Base-by-base conservation (phyloP, 1,139 yeast species). In the Debaryomycetaceae sp. region DNA sequence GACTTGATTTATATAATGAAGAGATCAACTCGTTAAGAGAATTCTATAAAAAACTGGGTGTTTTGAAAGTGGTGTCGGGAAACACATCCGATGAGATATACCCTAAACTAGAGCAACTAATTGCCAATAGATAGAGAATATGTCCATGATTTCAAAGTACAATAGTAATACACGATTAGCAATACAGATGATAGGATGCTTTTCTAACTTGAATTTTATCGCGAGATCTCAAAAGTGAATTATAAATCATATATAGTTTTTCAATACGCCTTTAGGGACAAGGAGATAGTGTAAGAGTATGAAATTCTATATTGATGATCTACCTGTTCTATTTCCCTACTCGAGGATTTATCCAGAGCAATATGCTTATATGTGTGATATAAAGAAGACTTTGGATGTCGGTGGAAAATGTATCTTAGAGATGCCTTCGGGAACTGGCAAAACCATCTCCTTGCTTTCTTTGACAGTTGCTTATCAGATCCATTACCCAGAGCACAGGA, bases 341-440 rank as follows among this genome's bases (percentile, higher is more conserved):
- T 98, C 98, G 4, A 79, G 88, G 60, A 93, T 93, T 48, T 93
- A 93, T 62, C 99, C 99, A 1, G 99, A 93, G 66, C 99, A 93
- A 63, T 93, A 91, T 74, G 93, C 93, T 38, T 93, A 93, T 67
- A 93, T 93, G 98, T 81, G 95, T 55, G 98, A 93, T 64, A 85
- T 93, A 55, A 93, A 93, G 69, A 83, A 84, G 62, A 87, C 98
- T 1, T 69, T 93, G 42, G 99, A 93, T 71, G 96, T 86, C 1
- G 98, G 98, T 1, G 99, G 98, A n/a, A 90, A 91, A 63, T 87
- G 97, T 68, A 91, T 93, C 45, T 66, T 93, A 59, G 99, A 93
- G 69, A 93, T 93, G 99, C 99, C 99, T 57, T 93, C 99, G n/a
- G 99, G 99, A 2, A 93, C 99, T 5, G 99, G 99, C 38, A 93